Conservation (phyloP, 1,284 basidiomycete genomes). For the Golubevia pallescens region DNA sequence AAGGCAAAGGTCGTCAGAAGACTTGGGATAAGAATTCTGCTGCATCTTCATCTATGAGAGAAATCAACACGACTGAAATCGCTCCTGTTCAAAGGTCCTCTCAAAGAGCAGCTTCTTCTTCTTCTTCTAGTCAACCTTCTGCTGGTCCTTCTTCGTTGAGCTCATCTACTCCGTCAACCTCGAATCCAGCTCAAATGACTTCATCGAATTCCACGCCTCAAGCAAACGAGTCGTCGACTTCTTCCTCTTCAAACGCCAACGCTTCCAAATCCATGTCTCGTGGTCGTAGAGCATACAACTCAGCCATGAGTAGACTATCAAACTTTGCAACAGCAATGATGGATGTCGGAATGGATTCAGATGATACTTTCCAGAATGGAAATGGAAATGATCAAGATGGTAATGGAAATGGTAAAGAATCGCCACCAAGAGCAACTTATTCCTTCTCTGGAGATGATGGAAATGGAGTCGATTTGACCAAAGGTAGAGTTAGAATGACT, state of each 20-base stretch:
- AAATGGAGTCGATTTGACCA: constrained; percentile 44
- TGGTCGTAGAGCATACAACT: constrained; percentile 23
- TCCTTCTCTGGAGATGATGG: constrained; percentile 54
- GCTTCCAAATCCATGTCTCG: constrained; percentile 20
- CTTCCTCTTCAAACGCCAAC: background rate
- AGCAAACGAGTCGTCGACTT: background rate
- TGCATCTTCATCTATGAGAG: background rate
- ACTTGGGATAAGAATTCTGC: background rate
- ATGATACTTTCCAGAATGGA: constrained; percentile 4
- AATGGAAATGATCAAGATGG: constrained; percentile 7
- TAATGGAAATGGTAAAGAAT: constrained; percentile 4
- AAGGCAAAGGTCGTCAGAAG: background rate
- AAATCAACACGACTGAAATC: too few relatives aligned
- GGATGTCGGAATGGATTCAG: constrained; percentile 23
- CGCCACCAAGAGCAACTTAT: constrained; percentile 47
- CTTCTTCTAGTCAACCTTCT: background rate
- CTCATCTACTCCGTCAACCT: background rate
- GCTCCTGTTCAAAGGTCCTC: too few relatives aligned
- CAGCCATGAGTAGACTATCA: constrained; percentile 46
- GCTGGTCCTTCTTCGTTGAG: background rate
- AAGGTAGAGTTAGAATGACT: constrained; percentile 54
- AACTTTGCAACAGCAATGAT: constrained; percentile 49
- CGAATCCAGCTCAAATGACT: background rate
- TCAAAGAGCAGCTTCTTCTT: too few relatives aligned
- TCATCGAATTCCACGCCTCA: background rate